Percentiles rank a stretch among this genome's conserved stretches.
These are phyloP conservation scores for Ustilago bromivora DNA, from an alignment of 1,284 basidiomycete genomes.

Conservation along the genomic window DNA sequence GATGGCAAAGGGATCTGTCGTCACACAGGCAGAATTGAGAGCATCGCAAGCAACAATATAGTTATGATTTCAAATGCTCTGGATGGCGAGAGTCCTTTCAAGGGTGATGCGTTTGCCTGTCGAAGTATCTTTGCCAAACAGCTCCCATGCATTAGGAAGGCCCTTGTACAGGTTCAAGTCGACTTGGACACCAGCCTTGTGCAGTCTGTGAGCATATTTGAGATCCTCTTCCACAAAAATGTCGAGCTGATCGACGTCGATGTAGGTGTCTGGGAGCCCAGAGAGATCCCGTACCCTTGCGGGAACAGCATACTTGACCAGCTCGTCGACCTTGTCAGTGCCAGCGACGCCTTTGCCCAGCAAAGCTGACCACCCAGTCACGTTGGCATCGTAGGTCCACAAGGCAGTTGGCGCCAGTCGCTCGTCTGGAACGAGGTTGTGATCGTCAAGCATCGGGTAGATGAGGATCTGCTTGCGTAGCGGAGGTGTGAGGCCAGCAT, in stretches of 20 bases:
- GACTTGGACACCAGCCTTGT: conserved; percentile 32
- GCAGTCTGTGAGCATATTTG: conserved; percentile 23
- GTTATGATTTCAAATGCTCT: conserved; percentile 17
- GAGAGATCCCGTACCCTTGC: conserved; percentile 25
- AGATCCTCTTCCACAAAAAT: conserved; percentile 31
- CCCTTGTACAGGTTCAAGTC: conserved; percentile 30
- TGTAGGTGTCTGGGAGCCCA: conserved; percentile 29
- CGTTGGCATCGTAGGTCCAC: conserved; percentile 31
- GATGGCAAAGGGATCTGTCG: too few species aligned
- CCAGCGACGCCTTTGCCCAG: conserved; percentile 19
- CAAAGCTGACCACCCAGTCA: conserved; percentile 30
- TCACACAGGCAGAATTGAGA: too few species aligned
- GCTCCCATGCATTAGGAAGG: conserved; percentile 37
- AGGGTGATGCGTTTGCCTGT: conserved; percentile 12
- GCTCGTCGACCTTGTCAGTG: conserved; percentile 17
- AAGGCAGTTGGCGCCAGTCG: conserved; percentile 11
- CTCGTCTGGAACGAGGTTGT: conserved; percentile 23
- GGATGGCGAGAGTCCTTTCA: conserved; percentile 20
- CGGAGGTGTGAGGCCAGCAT: conserved; percentile 20
- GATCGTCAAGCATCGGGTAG: conserved; percentile 47
- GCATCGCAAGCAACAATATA: too few species aligned
- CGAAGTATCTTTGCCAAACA: conserved; percentile 7
- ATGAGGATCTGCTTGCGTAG: conserved; percentile 38
- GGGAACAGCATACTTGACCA: conserved; percentile 33
- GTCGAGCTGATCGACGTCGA: conserved; percentile 41